A percentile compares a stretch with the other conserved stretches of the same genome.
Conservation (phyloP, 139 green algal genomes). For the Ettlia oleoabundans region DNA sequence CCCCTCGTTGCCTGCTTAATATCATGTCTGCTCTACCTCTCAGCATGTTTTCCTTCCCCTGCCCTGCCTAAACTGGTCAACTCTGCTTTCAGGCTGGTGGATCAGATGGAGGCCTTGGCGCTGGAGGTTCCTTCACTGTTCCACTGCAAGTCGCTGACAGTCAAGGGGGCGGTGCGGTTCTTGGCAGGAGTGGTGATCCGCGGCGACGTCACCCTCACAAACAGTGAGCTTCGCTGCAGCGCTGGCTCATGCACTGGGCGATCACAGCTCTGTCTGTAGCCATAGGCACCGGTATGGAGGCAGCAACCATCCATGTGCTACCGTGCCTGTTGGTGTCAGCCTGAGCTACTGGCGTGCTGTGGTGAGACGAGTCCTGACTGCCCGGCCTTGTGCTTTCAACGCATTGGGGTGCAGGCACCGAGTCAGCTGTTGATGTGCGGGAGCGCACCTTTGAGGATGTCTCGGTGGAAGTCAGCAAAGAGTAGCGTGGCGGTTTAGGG, state of each 20-base stretch:
- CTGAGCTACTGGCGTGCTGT: neutral
- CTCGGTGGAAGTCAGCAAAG: neutral
- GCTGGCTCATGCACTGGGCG: too few relatives aligned
- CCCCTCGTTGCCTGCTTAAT: neutral
- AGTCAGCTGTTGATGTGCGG: neutral
- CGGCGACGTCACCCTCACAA: conserved; percentile 62
- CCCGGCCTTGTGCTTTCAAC: too few relatives aligned
- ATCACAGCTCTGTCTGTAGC: too few relatives aligned
- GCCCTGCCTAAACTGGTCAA: neutral
- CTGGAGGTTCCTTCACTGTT: conserved; percentile 63
- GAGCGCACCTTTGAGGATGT: neutral
- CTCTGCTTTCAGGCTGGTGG: conserved; percentile 66
- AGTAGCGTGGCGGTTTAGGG: neutral
- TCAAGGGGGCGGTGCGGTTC: conserved; percentile 80
- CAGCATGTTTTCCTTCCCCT: too few relatives aligned
- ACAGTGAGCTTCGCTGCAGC: conserved; percentile 23
- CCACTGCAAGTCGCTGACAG: conserved; percentile 65
- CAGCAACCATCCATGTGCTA: neutral
- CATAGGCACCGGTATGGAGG: too few relatives aligned
- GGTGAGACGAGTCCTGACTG: too few relatives aligned
- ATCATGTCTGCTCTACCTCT: neutral
- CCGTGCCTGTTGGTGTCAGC: neutral
- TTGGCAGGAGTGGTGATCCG: conserved; percentile 50
- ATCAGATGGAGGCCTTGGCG: conserved; percentile 77
- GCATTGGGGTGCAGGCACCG: neutral